Conservation (phyloP, 352 stramenopile genomes). For the Saprolegnia diclina region DNA sequence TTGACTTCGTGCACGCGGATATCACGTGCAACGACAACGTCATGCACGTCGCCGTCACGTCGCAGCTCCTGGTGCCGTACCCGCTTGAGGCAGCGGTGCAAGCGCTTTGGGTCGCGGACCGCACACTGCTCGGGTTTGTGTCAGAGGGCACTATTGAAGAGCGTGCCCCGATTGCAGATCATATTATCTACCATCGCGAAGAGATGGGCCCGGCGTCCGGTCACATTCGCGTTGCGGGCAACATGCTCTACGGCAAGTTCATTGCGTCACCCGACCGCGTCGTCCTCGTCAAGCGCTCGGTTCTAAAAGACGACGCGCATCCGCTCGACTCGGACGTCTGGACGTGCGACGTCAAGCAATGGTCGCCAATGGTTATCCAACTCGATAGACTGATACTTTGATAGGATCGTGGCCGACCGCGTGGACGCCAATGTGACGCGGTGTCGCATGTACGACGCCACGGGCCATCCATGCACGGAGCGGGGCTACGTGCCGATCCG, state of each 20-base stretch:
- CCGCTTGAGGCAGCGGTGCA: neutral
- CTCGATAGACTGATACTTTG: neutral
- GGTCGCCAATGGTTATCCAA: neutral
- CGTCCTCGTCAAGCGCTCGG: neutral
- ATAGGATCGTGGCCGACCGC: slow-evolving; percentile 4
- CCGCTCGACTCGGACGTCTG: neutral
- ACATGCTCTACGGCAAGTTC: neutral
- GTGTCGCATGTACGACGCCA: neutral
- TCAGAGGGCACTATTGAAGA: neutral
- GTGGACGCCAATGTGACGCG: neutral
- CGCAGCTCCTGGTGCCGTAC: neutral
- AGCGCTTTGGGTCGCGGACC: neutral
- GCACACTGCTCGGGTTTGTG: neutral
- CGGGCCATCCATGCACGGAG: neutral
- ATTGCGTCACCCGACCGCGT: neutral
- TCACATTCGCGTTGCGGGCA: neutral
- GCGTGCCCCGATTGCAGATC: neutral
- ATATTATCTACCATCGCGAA: neutral
- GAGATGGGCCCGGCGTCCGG: neutral
- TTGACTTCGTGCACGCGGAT: neutral
- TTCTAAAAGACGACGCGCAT: neutral
- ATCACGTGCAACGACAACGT: neutral
- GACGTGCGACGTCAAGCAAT: slow-evolving; percentile 3
- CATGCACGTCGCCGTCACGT: neutral
- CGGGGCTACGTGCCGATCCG: neutral